Base-by-base conservation (phyloP, 257 asterid genomes). In the Verbena officinalis region DNA sequence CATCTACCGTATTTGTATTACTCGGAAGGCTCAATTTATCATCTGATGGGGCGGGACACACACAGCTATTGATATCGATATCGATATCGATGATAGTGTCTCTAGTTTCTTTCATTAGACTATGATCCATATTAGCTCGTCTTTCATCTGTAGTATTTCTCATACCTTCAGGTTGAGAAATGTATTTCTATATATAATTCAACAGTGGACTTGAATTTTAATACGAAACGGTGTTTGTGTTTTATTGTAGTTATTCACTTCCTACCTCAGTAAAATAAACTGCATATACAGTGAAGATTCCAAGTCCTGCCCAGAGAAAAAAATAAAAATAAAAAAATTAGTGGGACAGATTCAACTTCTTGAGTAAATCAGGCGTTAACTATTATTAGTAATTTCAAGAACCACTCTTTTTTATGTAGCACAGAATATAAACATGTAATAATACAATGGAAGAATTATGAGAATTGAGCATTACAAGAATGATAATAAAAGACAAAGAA, bases 81-180 rank as follows among this genome's bases (percentile, higher is more conserved):
- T 78, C 90, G 17, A 87, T 79, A 68, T 87, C 91, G 34, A 79
- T 75, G 34, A 67, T 71, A 60, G 63, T 55, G 13, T 83, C 81
- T 24, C 64, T 27, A 27, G 33, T 65, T 15, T 62, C 87, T 75
- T 70, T 78, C 13, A 39, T 12, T 21, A 59, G 27, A 55, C 34
- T 43, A 48, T 50, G 59, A 74, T 77, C 86, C 86, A 84, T 84
- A 14, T 30, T 16, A 46, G 52, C 59, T 55, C 55, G 24, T 24
- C 62, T 34, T 55, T 64, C 68, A 7, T 22, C 23, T 13, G 48
- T 46, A 36, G 40, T 36, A 30, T 30, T 7, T 15, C 43, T 1
- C 24, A 61, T 17, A 8, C 39, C 42, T 43, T 60, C 14, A 4
- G 19, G 30, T 44, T 44, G 34, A 24, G 9, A 56, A 36, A 10